phyloP scores from a whole-genome alignment of 805 yeast species.

The Limtongozyma cylindracea region DNA sequence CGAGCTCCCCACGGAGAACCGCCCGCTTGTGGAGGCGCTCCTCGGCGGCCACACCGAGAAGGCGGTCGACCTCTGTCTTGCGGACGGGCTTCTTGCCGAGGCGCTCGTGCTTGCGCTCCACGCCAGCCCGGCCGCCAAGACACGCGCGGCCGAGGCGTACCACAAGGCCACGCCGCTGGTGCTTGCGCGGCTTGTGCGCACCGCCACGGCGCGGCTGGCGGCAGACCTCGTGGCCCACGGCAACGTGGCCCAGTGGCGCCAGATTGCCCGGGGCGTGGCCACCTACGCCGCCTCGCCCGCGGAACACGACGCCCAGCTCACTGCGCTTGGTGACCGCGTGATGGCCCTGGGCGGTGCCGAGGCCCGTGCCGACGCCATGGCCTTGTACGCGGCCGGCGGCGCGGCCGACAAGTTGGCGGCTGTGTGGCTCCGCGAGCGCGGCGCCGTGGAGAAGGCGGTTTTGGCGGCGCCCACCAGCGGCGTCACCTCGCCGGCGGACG shows the following conservation, averaged over 20 bases:
- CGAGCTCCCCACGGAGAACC: conserved; percentile 21
- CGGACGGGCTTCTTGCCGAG: conserved; percentile 39
- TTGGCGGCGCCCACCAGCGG: conserved; percentile 18
- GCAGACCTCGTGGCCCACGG: conserved; percentile 58
- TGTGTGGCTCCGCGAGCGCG: conserved; percentile 60
- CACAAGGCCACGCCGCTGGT: conserved; percentile 31
- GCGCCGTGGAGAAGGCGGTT: conserved; percentile 13
- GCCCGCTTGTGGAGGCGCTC: conserved; percentile 15
- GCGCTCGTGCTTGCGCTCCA: conserved; percentile 64
- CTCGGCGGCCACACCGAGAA: conserved; percentile 33
- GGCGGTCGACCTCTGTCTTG: conserved; percentile 46
- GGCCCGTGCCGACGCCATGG: conserved; percentile 48
- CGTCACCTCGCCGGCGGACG: conserved; percentile 43
- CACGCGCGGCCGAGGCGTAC: conserved; percentile 47
- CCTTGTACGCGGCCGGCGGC: conserved; percentile 58
- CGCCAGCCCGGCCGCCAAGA: conserved; percentile 30
- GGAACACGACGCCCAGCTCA: conserved; percentile 26
- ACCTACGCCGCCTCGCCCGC: conserved; percentile 19
- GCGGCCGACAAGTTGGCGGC: conserved; percentile 55
- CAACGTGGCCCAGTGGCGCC: conserved; percentile 63
- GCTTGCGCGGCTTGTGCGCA: conserved; percentile 52
- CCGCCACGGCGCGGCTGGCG: conserved; percentile 25
- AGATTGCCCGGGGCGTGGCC: conserved; percentile 43
- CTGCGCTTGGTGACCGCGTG: conserved; percentile 60
- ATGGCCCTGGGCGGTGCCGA: conserved; percentile 5